Evolutionary conservation across 2,329 filamentous ascomycete species (phyloP), one percentile per base, ranked within the genome.

Genomic region (Cladosporium sphaerospermum): DNA sequence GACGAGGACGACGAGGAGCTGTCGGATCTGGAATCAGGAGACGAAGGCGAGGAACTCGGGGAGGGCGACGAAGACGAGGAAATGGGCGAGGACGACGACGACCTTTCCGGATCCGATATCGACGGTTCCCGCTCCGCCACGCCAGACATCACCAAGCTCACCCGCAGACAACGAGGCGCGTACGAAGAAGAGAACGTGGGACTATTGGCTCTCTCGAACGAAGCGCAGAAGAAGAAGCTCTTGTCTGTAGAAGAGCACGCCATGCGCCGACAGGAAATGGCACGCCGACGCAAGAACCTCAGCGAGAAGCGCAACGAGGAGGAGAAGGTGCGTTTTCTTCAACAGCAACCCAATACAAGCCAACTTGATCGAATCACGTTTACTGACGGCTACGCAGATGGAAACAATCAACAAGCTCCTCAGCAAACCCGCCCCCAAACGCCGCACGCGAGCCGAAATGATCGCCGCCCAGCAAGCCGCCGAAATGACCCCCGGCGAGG

Each of bases 351-450:
- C 33, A 10, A 10, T 5, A 3, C 33, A 10, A 36, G 9, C 33
- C 33, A 7, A 23, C 23, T 23, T 11, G 5, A 37, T 18, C 6
- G 8, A 13, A 4, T 4, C 2, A 11, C 33, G 18, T 41, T 47
- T 34, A 47, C 51, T 23, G 37, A 19, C 2, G 23, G 8, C 16
- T 33, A 19, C n/a, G 16, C 34, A 91, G 87, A 88, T 89, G 80
- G 88, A 92, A 75, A 93, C 88, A 0, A 92, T 93, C 78, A 91
- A 93, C 75, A 90, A 91, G 64, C 82, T 93, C 2, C 81, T 93
- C 49, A 90, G 90, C 70, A 90, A 91, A 67, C 88, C 91, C 67
- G 86, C 88, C 1, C 85, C 88, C 19, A 91, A 92, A 69, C 73
- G 75, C 37, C 71, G 73, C 18, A 72, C 73, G 4, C 64, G 70